Conservation (phyloP, 805 yeast genomes). For the Hanseniaspora lachancei region DNA sequence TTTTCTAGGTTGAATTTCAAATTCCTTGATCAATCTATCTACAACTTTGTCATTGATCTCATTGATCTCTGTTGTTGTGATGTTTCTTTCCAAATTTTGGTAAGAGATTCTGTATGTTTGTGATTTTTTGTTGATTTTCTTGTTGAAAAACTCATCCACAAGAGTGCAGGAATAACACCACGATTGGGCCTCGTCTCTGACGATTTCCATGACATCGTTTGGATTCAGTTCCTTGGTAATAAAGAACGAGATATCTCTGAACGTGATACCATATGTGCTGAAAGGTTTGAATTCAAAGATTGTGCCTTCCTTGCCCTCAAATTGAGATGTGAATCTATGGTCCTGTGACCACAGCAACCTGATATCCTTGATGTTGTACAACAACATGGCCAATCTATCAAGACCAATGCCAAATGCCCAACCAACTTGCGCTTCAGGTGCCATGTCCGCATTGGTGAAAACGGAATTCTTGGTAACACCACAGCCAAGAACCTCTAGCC, state of each 20-base stretch:
- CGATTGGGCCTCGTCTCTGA: slow-evolving; percentile 73
- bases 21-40: slow-evolving; percentile 37
- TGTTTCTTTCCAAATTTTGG: slow-evolving; percentile 89
- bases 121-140: slow-evolving; percentile 61
- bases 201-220: slow-evolving; percentile 88
- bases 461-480: slow-evolving; percentile 79
- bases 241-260: slow-evolving; percentile 84
- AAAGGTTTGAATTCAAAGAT: slow-evolving; percentile 72
- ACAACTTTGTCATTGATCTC: slow-evolving; percentile 55
- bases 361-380: slow-evolving; percentile 92
- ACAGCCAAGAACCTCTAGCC: slow-evolving; percentile 96
- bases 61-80: slow-evolving; percentile 78
- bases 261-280: slow-evolving; percentile 79
- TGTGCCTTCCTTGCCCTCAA: slow-evolving; percentile 35
- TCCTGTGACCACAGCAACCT: slow-evolving; percentile 84
- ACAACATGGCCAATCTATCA: slow-evolving; percentile 88
- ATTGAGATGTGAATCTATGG: slow-evolving; percentile 63
- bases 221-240: slow-evolving; percentile 45
- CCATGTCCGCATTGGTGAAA: slow-evolving; percentile 54
- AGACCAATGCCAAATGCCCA: slow-evolving; percentile 98
- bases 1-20: slow-evolving; percentile 45
- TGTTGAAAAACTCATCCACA: slow-evolving; percentile 74
- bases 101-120: slow-evolving; percentile 83
- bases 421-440: slow-evolving; percentile 47
- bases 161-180: slow-evolving; percentile 73